Evolutionary conservation across 2,329 filamentous ascomycete species (phyloP).

Genomic region (Bretziella fagacearum): DNA sequence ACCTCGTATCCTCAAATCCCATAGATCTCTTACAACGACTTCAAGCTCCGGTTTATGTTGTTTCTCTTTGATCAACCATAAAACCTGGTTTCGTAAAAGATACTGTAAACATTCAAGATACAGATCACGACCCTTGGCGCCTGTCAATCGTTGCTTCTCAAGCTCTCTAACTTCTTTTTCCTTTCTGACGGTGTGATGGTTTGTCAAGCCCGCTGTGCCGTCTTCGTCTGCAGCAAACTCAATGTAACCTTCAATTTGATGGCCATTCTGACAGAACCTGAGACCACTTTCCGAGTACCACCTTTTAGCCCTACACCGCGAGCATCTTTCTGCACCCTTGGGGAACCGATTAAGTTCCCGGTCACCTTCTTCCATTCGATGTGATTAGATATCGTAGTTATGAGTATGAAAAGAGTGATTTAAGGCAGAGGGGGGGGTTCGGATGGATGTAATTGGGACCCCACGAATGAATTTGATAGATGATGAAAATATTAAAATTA

Average conservation of each 20-base stretch:
- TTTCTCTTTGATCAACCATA: slow-evolving; percentile 52
- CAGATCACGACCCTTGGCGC: slow-evolving; percentile 54
- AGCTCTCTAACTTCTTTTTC: slow-evolving; percentile 34
- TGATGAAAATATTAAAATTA: background rate
- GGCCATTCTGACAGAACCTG: slow-evolving; percentile 64
- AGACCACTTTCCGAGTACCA: slow-evolving; percentile 62
- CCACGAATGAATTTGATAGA: background rate
- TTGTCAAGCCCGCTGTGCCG: slow-evolving; percentile 41
- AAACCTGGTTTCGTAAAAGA: slow-evolving; percentile 63
- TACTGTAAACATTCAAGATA: slow-evolving; percentile 76
- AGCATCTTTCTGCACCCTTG: slow-evolving; percentile 34
- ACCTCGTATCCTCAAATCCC: slow-evolving; percentile 49
- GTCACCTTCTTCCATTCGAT: slow-evolving; percentile 25
- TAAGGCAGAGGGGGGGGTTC: no score
- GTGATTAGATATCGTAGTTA: background rate
- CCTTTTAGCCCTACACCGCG: slow-evolving; percentile 51
- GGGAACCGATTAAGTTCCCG: slow-evolving; percentile 34
- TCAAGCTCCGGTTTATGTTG: slow-evolving; percentile 58
- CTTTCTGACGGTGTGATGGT: slow-evolving; percentile 22
- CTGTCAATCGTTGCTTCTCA: slow-evolving; percentile 42
- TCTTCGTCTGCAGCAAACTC: slow-evolving; percentile 50
- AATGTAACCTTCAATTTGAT: slow-evolving; percentile 55
- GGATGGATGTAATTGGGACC: no score
- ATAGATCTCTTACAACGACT: slow-evolving; percentile 65
- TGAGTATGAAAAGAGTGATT: background rate